Evolutionary conservation across 495 filamentous ascomycete genomes (phyloP), one percentile per base, ranked within the genome.

Genomic region (Aspergillus biplanus): DNA sequence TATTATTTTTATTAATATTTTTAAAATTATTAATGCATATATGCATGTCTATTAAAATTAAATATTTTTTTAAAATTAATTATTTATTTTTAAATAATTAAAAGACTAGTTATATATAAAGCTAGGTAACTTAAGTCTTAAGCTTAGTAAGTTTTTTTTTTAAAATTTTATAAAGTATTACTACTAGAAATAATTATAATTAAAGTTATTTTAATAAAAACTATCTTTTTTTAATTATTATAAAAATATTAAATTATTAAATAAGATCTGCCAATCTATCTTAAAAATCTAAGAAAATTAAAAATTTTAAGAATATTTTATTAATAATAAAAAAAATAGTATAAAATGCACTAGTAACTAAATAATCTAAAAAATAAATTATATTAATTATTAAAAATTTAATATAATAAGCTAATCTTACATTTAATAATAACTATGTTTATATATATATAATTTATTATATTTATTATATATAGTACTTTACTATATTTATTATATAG

Each of bases 381-480:
- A 8, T 18, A 6, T 44, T 44, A 44, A 44, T 44, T 9, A 4
- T 3, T 44, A 44, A 12, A 44, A 44, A 11, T n/a, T 44, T 44
- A 44, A 44, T 3, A 44, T 9, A 44, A 1, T 44, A 44, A 44
- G 39, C 12, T 48, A 48, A 21, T n/a, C 15, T 8, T 16, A 6
- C 1, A 8, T 16, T 4, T 49, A 32, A n/a, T 15, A 27, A 15
- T 33, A 5, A 47, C 11, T 58, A 58, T 5, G 32, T n/a, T 16
- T 16, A 21, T n/a, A 47, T 58, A 11, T 46, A 48, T 58, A 47
- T 31, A 49, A 49, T 16, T 49, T 21, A 16, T 49, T 49, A 49
- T 58, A 33, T 58, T 11, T 2, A 21, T 3, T n/a, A n/a, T 46
- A 58, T n/a, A n/a, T n/a, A n/a, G n/a, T n/a, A n/a, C n/a, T n/a